Conservation (phyloP, 106 monocot species). For the Dioscorea zingiberensis region DNA sequence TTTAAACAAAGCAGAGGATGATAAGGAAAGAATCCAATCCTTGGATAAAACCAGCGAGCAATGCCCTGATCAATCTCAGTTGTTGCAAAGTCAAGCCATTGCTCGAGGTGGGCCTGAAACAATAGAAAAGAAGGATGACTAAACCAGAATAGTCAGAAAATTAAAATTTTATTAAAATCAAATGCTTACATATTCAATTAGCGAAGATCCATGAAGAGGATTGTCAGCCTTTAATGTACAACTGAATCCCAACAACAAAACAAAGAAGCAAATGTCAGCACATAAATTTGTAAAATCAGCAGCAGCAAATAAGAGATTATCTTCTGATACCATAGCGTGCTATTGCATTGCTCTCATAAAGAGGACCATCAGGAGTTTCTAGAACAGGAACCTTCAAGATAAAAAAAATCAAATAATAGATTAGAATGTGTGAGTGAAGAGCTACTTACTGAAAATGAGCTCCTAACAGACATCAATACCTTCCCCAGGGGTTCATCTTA, state of each 20-base stretch:
- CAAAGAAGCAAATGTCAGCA: too few species aligned
- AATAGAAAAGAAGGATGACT: not conserved
- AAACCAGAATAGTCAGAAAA: not conserved
- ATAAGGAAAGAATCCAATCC: slow-evolving; percentile 48
- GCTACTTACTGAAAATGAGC: not conserved
- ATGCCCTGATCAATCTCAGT: slow-evolving; percentile 64
- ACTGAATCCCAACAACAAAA: slow-evolving; percentile 34
- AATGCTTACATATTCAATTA: slow-evolving; percentile 77
- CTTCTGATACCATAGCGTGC: slow-evolving; percentile 65
- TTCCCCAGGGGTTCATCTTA: slow-evolving; percentile 90
- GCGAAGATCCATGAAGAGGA: slow-evolving; percentile 68
- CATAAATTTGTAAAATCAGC: not conserved
- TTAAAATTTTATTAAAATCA: not conserved
- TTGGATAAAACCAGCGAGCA: slow-evolving; percentile 59
- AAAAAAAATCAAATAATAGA: not conserved
- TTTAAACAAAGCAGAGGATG: slow-evolving; percentile 30
- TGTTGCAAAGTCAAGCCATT: slow-evolving; percentile 82
- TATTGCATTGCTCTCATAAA: slow-evolving; percentile 92
- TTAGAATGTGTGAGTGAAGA: not conserved
- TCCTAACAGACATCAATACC: slow-evolving; percentile 28
- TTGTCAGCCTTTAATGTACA: slow-evolving; percentile 59
- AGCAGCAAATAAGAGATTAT: not conserved
- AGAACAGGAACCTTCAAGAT: slow-evolving; percentile 69
- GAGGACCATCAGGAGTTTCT: slow-evolving; percentile 83
- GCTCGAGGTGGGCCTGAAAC: slow-evolving; percentile 65